phyloP scores from a whole-genome alignment of 2,329 filamentous ascomycete species.

The Diplodia sapinea region DNA sequence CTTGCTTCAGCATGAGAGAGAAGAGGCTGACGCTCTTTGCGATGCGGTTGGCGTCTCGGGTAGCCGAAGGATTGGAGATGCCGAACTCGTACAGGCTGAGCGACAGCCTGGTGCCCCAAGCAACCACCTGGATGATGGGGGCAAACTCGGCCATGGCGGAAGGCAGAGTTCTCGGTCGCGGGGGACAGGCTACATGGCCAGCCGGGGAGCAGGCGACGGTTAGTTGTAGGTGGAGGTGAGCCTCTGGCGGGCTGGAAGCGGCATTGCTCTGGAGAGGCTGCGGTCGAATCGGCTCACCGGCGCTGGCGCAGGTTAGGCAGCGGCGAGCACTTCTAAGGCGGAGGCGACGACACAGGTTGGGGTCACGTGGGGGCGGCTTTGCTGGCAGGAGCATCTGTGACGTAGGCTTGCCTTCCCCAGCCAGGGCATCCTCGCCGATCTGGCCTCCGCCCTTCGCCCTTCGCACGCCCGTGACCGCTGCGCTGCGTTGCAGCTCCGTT shows the following conservation, averaged over 20 bases:
- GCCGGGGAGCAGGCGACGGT: slow-evolving; percentile 5
- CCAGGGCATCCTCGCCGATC: neutral
- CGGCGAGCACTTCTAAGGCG: slow-evolving; percentile 2
- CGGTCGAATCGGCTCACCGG: slow-evolving; percentile 12
- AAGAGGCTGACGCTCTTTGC: slow-evolving; percentile 46
- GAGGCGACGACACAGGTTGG: neutral
- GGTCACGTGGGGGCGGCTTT: slow-evolving; percentile 16
- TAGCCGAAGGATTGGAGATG: slow-evolving; percentile 37
- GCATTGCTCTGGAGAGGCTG: slow-evolving; percentile 9
- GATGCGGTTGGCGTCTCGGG: slow-evolving; percentile 40
- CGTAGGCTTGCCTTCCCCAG: neutral
- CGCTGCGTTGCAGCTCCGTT: neutral
- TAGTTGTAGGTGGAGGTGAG: slow-evolving; percentile 18
- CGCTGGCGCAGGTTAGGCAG: slow-evolving; percentile 13
- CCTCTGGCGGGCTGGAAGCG: neutral
- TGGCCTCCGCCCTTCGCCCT: neutral
- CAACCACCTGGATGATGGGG: slow-evolving; percentile 44
- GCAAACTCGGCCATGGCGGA: slow-evolving; percentile 44
- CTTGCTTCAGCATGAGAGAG: slow-evolving; percentile 46
- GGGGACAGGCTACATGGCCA: slow-evolving; percentile 19
- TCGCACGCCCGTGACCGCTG: neutral
- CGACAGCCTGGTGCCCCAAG: slow-evolving; percentile 43
- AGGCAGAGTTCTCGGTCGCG: slow-evolving; percentile 1
- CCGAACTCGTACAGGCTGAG: slow-evolving; percentile 44
- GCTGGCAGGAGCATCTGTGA: slow-evolving; percentile 21